Base-by-base conservation (phyloP, 371 early-diverging fungal genomes). In the Mucor lusitanicus region DNA sequence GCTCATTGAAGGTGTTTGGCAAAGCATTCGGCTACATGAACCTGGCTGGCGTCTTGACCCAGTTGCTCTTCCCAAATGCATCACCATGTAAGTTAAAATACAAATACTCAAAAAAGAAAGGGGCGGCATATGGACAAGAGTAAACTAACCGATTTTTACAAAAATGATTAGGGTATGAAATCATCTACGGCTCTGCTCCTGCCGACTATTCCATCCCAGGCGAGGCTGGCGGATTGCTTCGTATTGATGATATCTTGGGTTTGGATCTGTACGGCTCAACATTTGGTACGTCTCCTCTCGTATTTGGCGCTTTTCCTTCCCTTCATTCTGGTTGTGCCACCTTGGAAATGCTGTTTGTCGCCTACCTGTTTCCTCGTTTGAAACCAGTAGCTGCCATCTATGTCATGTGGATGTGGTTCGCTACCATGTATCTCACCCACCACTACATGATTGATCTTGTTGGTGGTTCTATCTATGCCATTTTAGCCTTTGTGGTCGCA, bases 241-340 rank as follows among this genome's bases (percentile, higher is more conserved):
- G 90, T 33, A 89, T 92, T 40, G 92, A 92, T 64, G 72, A 84
- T 32, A 84, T 92, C 42, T 78, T 92, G 13, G 88, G 88, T 19
- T 77, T 87, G 7, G 81, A 84, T 57, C 73, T 90, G 55, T 92
- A 91, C 80, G 83, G 83, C 11, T 80, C 79, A 9, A 83, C 88
- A 11, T 92, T 92, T 79, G 85, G 87, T 3, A 82, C 77, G n/a
- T 90, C 90, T 3, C 91, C 92, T n/a, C 61, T 89, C 30, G 91
- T 91, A 46, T 92, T 91, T 79, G 92, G 92, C 8, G 91, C 92
- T 3, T 88, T 90, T 70, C 92, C 92, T 28, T 90, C 90, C 19
- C 81, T 92, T 30, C 92, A 92, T 70, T 87, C 90, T 13, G 92
- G 85, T 27, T 88, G 87, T 71, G 92, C 92, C 1, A 86, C 87